phyloP scores from a whole-genome alignment of 2,329 filamentous ascomycete genomes.

The Scytalidium sp. region DNA sequence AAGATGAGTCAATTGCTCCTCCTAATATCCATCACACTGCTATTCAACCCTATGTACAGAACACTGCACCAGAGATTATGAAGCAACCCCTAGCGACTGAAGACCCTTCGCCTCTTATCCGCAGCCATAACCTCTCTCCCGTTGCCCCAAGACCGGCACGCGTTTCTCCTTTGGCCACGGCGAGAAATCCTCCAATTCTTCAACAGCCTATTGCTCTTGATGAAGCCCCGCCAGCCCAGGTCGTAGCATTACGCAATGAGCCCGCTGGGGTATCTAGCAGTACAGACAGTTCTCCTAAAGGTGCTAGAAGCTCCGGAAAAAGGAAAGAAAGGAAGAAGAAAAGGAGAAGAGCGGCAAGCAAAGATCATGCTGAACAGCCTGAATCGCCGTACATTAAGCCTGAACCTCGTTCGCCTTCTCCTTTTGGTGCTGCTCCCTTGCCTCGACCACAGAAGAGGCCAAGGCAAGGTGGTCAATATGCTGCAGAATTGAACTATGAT shows the following conservation, averaged over 20 bases:
- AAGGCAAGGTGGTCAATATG: constrained; percentile 43
- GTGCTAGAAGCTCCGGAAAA: constrained; percentile 42
- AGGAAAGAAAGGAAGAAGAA: constrained; percentile 49
- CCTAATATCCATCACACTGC: constrained; percentile 24
- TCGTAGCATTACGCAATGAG: constrained; percentile 51
- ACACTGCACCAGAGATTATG: constrained; percentile 32
- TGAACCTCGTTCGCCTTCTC: constrained; percentile 63
- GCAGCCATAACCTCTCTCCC: constrained; percentile 70
- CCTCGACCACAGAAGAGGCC: constrained; percentile 55
- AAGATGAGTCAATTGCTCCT: not conserved
- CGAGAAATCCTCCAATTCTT: constrained; percentile 30
- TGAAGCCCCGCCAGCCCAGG: constrained; percentile 45
- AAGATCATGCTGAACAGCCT: constrained; percentile 34
- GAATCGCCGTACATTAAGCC: constrained; percentile 57
- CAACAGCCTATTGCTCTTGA: constrained; percentile 20
- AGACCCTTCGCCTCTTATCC: constrained; percentile 59
- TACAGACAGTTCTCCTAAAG: constrained; percentile 58
- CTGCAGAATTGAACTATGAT: constrained; percentile 38
- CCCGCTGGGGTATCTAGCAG: constrained; percentile 45
- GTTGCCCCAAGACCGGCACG: constrained; percentile 74
- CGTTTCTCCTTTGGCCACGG: constrained; percentile 55
- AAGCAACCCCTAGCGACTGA: constrained; percentile 38
- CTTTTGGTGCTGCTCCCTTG: constrained; percentile 49
- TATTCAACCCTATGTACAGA: constrained; percentile 32
- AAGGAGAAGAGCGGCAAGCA: constrained; percentile 47